Evolutionary conservation across 2,329 filamentous ascomycete genomes (phyloP).

Genomic region (Fusarium sambucinum): DNA sequence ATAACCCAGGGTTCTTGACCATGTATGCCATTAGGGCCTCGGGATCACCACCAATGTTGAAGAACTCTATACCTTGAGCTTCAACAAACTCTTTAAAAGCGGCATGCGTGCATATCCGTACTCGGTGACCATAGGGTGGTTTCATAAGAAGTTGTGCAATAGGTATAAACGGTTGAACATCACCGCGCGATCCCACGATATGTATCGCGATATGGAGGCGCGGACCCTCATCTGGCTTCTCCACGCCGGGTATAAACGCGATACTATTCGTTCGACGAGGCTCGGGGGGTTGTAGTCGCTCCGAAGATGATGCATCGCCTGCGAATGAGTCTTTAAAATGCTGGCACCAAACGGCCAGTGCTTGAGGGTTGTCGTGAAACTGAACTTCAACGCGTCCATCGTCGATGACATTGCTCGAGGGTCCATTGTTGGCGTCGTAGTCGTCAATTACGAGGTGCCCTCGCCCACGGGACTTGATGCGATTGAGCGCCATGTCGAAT

Average conservation of each 20-base stretch:
- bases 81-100: constrained; percentile 67
- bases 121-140: constrained; percentile 62
- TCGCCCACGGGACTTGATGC: constrained; percentile 46
- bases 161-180: constrained; percentile 68
- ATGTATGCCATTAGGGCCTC: constrained; percentile 60
- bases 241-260: constrained; percentile 29
- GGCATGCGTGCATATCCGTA: constrained; percentile 68
- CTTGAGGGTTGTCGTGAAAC: constrained; percentile 48
- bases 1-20: constrained; percentile 56
- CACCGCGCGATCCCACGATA: constrained; percentile 51
- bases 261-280: constrained; percentile 41
- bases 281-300: constrained; percentile 24
- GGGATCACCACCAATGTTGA: constrained; percentile 68
- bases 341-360: constrained; percentile 46
- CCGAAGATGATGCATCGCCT: constrained; percentile 9
- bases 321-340: constrained; percentile 37
- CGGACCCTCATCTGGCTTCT: constrained; percentile 36
- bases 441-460: constrained; percentile 48
- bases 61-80: constrained; percentile 67
- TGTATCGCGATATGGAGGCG: constrained; percentile 52
- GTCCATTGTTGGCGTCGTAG: constrained; percentile 32
- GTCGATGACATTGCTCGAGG: constrained; percentile 45
- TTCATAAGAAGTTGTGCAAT: constrained; percentile 60
- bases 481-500: constrained; percentile 46
- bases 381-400: constrained; percentile 51